Percentiles rank a stretch among this genome's conserved stretches.
These are phyloP conservation scores for Phylloporus rhodoxanthus DNA, from an alignment of 768 basidiomycete species.

Conservation along the genomic window DNA sequence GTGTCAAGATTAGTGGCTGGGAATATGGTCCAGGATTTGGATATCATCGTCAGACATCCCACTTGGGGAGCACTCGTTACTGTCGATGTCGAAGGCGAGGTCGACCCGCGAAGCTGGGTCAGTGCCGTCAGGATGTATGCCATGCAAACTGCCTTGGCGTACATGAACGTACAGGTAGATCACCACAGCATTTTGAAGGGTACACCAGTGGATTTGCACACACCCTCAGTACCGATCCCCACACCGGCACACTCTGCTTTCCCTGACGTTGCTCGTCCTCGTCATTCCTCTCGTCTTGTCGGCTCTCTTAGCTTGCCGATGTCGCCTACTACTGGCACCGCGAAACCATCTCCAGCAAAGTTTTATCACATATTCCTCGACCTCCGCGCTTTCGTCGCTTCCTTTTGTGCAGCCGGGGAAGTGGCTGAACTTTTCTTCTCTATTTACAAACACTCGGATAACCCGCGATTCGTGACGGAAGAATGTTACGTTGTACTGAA, in stretches of 20 bases:
- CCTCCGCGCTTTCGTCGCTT: slow-evolving; percentile 86
- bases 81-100: slow-evolving; percentile 82
- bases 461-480: slow-evolving; percentile 81
- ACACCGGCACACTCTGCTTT: slow-evolving; percentile 69
- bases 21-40: slow-evolving; percentile 87
- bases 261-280: slow-evolving; percentile 41
- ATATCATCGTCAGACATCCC: slow-evolving; percentile 95
- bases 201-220: slow-evolving; percentile 40
- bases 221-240: slow-evolving; percentile 41
- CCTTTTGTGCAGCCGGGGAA: slow-evolving; percentile 85
- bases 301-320: slow-evolving; percentile 30
- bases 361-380: slow-evolving; percentile 92
- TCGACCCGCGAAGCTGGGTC: slow-evolving; percentile 78
- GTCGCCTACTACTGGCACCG: background rate
- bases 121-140: slow-evolving; percentile 89
- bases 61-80: slow-evolving; percentile 84
- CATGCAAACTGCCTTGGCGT: slow-evolving; percentile 80
- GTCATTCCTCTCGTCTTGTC: slow-evolving; percentile 30
- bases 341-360: slow-evolving; percentile 47
- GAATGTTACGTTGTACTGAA: slow-evolving; percentile 88
- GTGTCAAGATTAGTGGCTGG: slow-evolving; percentile 82
- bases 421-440: slow-evolving; percentile 92
- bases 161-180: slow-evolving; percentile 51
- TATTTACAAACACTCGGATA: slow-evolving; percentile 76
- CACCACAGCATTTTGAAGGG: slow-evolving; percentile 30